phyloP scores from a whole-genome alignment of 192 early-diverging fungal genomes.

The Spizellomyces punctatus region DNA sequence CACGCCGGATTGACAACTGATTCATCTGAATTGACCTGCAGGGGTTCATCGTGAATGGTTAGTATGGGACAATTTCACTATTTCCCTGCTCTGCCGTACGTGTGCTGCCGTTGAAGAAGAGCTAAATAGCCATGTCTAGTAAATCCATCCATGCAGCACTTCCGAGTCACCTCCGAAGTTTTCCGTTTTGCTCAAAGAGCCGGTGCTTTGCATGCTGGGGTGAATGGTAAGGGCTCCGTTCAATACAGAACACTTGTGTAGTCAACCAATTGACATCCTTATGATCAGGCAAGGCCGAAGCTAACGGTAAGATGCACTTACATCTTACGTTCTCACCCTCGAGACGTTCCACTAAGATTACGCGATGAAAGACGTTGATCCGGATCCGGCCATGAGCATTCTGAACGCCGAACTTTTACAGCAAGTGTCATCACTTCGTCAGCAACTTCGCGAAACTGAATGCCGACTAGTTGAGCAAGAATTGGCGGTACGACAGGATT shows the following conservation, averaged over 20 bases:
- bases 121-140: conserved; percentile 10
- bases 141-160: conserved; percentile 16
- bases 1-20: background rate
- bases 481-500: conserved; percentile 11
- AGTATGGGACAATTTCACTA: background rate
- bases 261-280: no score
- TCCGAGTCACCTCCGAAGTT: conserved; percentile 25
- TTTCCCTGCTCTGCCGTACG: background rate
- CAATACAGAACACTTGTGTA: no score
- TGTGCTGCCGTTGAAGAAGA: background rate
- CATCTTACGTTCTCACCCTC: no score
- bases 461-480: conserved; percentile 18
- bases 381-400: background rate
- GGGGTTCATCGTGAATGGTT: conserved; percentile 17
- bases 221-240: background rate
- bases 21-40: background rate
- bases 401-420: conserved; percentile 1
- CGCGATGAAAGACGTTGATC: background rate
- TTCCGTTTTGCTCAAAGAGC: conserved; percentile 31
- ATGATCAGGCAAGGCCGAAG: no score
- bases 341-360: no score
- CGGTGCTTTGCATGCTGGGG: conserved; percentile 13
- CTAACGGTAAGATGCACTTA: no score
- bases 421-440: background rate
- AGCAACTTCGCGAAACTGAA: background rate